Evolutionary conservation across 208 protist genomes (phyloP).

Genomic region (Novymonas esmeraldas): DNA sequence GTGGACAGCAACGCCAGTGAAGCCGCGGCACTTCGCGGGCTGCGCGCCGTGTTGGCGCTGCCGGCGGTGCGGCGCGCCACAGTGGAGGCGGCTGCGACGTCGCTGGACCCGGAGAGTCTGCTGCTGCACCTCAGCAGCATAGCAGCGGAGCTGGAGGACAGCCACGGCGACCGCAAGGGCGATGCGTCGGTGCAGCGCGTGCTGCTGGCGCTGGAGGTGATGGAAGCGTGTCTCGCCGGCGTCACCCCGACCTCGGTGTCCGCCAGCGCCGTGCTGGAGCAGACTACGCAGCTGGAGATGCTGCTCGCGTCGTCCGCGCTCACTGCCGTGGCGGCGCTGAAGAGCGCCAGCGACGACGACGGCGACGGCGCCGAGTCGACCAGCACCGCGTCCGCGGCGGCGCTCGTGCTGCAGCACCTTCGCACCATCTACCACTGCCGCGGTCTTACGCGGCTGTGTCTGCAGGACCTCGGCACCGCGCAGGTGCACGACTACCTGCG

Average conservation of each 20-base stretch:
- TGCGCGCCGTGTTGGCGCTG: slow-evolving; percentile 50
- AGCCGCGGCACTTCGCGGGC: slow-evolving; percentile 18
- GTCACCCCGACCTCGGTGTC: slow-evolving; percentile 68
- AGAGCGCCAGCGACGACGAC: not conserved
- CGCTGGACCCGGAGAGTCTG: slow-evolving; percentile 69
- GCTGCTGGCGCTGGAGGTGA: slow-evolving; percentile 64
- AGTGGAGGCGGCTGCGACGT: slow-evolving; percentile 41
- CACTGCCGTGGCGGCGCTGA: slow-evolving; percentile 13
- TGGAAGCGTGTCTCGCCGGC: slow-evolving; percentile 67
- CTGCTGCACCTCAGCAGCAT: slow-evolving; percentile 38
- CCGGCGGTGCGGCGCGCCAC: slow-evolving; percentile 44
- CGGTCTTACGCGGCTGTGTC: slow-evolving; percentile 49
- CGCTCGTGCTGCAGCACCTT: slow-evolving; percentile 29
- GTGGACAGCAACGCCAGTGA: slow-evolving; percentile 11
- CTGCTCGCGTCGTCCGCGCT: slow-evolving; percentile 53
- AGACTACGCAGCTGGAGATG: slow-evolving; percentile 79
- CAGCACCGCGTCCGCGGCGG: too few relatives aligned
- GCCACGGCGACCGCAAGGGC: not conserved
- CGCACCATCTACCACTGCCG: slow-evolving; percentile 69
- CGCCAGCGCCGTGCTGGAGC: slow-evolving; percentile 67
- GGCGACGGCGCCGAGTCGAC: too few relatives aligned
- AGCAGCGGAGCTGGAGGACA: slow-evolving; percentile 13
- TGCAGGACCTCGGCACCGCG: slow-evolving; percentile 77
- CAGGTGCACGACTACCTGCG: slow-evolving; percentile 73
- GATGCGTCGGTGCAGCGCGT: slow-evolving; percentile 24